These are phyloP conservation scores for Coemansia sp. DNA, from an alignment of 192 early-diverging fungal genomes.

Conservation along the genomic window DNA sequence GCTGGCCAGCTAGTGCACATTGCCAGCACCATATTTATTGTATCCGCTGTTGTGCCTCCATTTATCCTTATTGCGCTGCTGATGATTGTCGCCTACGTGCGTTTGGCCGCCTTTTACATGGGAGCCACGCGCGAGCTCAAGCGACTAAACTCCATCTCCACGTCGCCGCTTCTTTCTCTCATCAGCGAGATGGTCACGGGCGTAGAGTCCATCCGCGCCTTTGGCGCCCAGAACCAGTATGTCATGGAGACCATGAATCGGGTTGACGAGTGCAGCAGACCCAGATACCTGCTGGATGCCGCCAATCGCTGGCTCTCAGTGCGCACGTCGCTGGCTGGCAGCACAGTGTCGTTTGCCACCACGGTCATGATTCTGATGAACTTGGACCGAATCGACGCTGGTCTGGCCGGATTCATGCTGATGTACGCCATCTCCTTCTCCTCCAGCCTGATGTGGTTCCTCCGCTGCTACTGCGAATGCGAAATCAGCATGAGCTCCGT, in stretches of 20 bases:
- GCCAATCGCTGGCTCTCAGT: constrained; percentile 78
- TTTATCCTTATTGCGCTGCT: constrained; percentile 64
- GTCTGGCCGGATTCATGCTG: constrained; percentile 78
- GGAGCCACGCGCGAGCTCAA: constrained; percentile 73
- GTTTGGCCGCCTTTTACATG: constrained; percentile 62
- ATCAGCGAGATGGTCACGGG: constrained; percentile 69
- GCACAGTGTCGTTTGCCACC: constrained; percentile 61
- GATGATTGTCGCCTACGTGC: constrained; percentile 54
- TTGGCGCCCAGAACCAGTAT: constrained; percentile 55
- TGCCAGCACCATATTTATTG: constrained; percentile 50
- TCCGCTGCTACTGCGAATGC: constrained; percentile 68
- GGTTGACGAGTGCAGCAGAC: constrained; percentile 69
- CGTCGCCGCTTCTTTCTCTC: constrained; percentile 65
- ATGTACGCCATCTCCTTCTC: constrained; percentile 81
- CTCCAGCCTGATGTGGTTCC: constrained; percentile 66
- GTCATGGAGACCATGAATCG: constrained; percentile 36
- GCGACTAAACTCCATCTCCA: constrained; percentile 67
- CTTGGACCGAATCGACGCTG: constrained; percentile 55
- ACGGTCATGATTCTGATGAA: constrained; percentile 57
- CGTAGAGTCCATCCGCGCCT: constrained; percentile 70
- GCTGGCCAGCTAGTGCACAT: constrained; percentile 48
- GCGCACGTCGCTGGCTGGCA: constrained; percentile 67
- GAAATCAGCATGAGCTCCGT: constrained; percentile 82
- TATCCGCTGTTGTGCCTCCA: constrained; percentile 58
- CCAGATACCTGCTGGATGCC: constrained; percentile 70